These are phyloP conservation scores for Clavariopsis aquatica DNA, from an alignment of 495 filamentous ascomycete species.

Conservation along the genomic window DNA sequence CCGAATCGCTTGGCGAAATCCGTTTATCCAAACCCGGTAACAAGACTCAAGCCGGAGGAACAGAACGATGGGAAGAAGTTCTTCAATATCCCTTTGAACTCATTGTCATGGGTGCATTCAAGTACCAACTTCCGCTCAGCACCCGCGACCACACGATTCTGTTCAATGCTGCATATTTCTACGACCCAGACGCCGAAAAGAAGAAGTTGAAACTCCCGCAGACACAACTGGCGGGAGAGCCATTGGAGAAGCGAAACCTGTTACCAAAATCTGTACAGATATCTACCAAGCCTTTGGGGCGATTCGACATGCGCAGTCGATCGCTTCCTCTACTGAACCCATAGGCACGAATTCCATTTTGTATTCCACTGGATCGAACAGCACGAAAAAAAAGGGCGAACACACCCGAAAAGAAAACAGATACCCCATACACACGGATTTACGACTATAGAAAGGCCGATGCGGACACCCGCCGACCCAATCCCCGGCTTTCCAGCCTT, in stretches of 20 bases:
- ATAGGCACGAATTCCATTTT: conserved; percentile 16
- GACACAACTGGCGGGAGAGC: neutral
- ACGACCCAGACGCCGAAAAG: conserved; percentile 35
- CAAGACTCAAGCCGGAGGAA: conserved; percentile 79
- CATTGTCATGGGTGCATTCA: conserved; percentile 83
- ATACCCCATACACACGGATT: conserved; percentile 34
- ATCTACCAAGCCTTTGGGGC: conserved; percentile 16
- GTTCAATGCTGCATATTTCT: conserved; percentile 25
- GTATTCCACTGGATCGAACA: conserved; percentile 14
- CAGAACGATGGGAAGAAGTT: conserved; percentile 88
- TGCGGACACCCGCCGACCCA: conserved; percentile 4
- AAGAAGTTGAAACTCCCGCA: conserved; percentile 23
- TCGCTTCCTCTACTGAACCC: neutral
- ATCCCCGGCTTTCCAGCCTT: conserved; percentile 25
- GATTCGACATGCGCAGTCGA: conserved; percentile 12
- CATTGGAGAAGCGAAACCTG: neutral
- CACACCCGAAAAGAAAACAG: conserved; percentile 21
- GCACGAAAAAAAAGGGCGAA: neutral
- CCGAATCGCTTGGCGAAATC: conserved; percentile 76
- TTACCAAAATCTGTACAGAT: conserved; percentile 25
- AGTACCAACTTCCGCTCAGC: conserved; percentile 82
- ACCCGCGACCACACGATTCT: conserved; percentile 32
- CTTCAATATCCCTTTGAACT: conserved; percentile 88
- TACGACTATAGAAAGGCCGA: conserved; percentile 35
- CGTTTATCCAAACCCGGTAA: conserved; percentile 83